Percentiles rank a stretch among this genome's conserved stretches.
Evolutionary conservation across 805 yeast genomes (phyloP).

Genomic region (Sugiyamaella floridensis): DNA sequence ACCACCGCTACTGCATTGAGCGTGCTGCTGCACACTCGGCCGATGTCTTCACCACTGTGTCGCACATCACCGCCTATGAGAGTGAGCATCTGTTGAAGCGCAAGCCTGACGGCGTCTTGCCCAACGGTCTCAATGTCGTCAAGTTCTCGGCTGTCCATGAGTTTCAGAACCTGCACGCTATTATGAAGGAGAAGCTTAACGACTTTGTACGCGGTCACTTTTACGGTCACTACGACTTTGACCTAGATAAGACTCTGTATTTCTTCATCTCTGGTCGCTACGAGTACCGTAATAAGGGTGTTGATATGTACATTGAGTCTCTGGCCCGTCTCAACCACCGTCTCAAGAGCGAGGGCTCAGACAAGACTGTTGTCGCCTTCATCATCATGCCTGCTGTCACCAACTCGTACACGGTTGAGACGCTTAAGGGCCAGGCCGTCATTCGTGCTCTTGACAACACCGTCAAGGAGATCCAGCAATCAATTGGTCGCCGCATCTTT

Average conservation of each 20-base stretch:
- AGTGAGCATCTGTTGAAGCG: slow-evolving; percentile 87
- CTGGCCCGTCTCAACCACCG: slow-evolving; percentile 86
- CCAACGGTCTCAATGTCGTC: slow-evolving; percentile 92
- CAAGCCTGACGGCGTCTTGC: slow-evolving; percentile 96
- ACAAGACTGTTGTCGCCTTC: slow-evolving; percentile 91
- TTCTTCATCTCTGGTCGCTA: slow-evolving; percentile 96
- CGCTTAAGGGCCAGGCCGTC: slow-evolving; percentile 93
- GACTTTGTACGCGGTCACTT: slow-evolving; percentile 96
- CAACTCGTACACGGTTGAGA: slow-evolving; percentile 90
- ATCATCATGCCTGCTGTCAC: slow-evolving; percentile 97
- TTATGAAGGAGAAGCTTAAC: slow-evolving; percentile 82
- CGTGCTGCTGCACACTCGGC: slow-evolving; percentile 93
- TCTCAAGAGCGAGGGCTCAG: slow-evolving; percentile 72
- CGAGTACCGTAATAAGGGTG: slow-evolving; percentile 95
- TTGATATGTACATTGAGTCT: slow-evolving; percentile 88
- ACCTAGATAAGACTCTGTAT: slow-evolving; percentile 85
- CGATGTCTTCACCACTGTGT: slow-evolving; percentile 95
- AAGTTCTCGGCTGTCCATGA: slow-evolving; percentile 97
- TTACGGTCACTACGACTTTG: slow-evolving; percentile 94
- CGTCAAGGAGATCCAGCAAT: slow-evolving; percentile 76
- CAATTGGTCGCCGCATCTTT: slow-evolving; percentile 79
- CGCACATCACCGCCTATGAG: slow-evolving; percentile 96
- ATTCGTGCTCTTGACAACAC: slow-evolving; percentile 84
- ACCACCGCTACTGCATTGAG: slow-evolving; percentile 94
- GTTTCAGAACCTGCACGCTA: slow-evolving; percentile 92